A percentile compares a stretch with the other conserved stretches of the same genome.
Conservation (phyloP, 306 rosid genomes). For the Styphnolobium japonicum region DNA sequence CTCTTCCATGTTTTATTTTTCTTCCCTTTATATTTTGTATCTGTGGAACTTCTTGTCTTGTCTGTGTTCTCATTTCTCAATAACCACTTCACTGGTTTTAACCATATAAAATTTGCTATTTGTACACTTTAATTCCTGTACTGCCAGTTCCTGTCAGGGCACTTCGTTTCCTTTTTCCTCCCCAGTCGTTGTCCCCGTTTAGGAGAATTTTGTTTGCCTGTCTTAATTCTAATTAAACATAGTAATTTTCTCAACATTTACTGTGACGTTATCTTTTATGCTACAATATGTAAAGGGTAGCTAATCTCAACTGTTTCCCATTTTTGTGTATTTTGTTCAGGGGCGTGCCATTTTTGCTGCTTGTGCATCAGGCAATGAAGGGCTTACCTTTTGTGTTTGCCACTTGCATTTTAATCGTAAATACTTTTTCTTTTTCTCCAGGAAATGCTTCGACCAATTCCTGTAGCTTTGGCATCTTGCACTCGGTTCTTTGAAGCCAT, state of each 20-base stretch:
- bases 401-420: not conserved
- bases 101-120: too few relatives aligned
- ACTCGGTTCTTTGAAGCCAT: slow-evolving; percentile 94
- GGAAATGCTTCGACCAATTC: slow-evolving; percentile 99
- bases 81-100: too few relatives aligned
- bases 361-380: not conserved
- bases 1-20: too few relatives aligned
- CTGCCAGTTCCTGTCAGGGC: too few relatives aligned
- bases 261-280: not conserved
- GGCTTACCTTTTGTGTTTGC: not conserved
- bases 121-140: not conserved
- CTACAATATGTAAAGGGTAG: not conserved
- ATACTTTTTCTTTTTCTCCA: slow-evolving; percentile 9
- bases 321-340: too few relatives aligned
- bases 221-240: not conserved
- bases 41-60: too few relatives aligned
- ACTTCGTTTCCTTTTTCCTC: not conserved
- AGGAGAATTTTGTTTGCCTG: not conserved
- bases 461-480: slow-evolving; percentile 92
- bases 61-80: too few relatives aligned
- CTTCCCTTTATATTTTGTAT: too few relatives aligned
- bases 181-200: not conserved
- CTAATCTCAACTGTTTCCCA: not conserved
- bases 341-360: too few relatives aligned
- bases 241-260: not conserved